Evolutionary conservation across 257 asterid genomes (phyloP).

Genomic region (Nicotiana undulata): DNA sequence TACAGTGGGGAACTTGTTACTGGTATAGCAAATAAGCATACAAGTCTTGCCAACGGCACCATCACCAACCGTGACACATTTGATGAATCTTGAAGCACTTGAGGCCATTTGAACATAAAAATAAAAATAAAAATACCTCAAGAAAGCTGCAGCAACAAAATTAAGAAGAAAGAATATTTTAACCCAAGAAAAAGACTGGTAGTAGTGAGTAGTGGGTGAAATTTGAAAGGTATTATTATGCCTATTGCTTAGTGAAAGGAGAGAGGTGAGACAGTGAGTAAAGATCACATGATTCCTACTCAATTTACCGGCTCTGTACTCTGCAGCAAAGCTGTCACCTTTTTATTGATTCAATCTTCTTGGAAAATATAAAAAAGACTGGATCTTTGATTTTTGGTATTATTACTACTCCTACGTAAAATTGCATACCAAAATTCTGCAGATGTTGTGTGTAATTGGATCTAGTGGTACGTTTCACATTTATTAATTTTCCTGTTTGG

Average conservation of each 20-base stretch:
- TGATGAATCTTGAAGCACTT: slow-evolving; percentile 86
- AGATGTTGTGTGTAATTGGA: background rate
- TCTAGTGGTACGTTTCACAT: background rate
- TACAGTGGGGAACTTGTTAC: slow-evolving; percentile 95
- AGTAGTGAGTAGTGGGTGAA: slow-evolving; percentile 25
- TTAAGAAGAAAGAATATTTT: background rate
- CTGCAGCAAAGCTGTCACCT: slow-evolving; percentile 11
- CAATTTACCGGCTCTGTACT: slow-evolving; percentile 11
- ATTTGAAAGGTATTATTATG: background rate
- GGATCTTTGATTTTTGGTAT: background rate
- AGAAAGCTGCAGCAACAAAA: slow-evolving; percentile 4
- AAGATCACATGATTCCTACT: slow-evolving; percentile 58
- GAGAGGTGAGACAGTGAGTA: slow-evolving; percentile 7
- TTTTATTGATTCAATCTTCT: slow-evolving; percentile 1
- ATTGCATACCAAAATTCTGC: background rate
- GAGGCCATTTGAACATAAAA: slow-evolving; percentile 73
- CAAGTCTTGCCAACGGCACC: slow-evolving; percentile 99
- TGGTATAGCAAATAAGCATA: slow-evolving; percentile 97
- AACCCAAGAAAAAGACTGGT: background rate
- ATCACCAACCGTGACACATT: slow-evolving; percentile 98
- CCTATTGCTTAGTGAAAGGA: slow-evolving; percentile 6
- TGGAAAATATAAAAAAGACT: background rate
- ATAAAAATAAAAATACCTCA: slow-evolving; percentile 6
- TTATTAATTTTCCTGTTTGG: background rate
- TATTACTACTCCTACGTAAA: background rate